These are phyloP conservation scores for Taxillus chinensis DNA, from an alignment of 164 flowering plant species.

Conservation along the genomic window DNA sequence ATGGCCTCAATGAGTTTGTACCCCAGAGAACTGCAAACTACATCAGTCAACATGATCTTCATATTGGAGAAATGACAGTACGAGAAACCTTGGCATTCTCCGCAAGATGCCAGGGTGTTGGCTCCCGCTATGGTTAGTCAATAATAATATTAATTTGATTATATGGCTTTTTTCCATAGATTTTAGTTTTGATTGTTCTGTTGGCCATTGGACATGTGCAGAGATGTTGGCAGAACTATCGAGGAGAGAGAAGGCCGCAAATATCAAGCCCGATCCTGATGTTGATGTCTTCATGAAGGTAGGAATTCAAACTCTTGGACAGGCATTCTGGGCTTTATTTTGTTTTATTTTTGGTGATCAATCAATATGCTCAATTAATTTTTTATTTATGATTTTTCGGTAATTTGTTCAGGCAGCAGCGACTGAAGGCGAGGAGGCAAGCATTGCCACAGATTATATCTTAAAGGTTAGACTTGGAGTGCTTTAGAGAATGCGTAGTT, in stretches of 20 bases:
- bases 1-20: slow-evolving; percentile 56
- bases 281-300: slow-evolving; percentile 77
- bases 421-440: slow-evolving; percentile 33
- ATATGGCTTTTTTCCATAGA: not conserved
- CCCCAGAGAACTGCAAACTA: slow-evolving; percentile 17
- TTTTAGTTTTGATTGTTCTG: not conserved
- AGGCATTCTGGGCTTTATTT: too few relatives aligned
- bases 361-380: too few relatives aligned
- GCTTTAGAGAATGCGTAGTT: too few relatives aligned
- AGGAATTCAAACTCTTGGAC: not conserved
- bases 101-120: slow-evolving; percentile 60
- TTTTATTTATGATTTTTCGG: too few relatives aligned
- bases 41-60: slow-evolving; percentile 57
- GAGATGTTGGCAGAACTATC: slow-evolving; percentile 62
- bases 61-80: slow-evolving; percentile 55
- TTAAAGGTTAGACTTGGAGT: slow-evolving; percentile 21
- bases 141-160: not conserved
- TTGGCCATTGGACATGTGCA: slow-evolving; percentile 14
- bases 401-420: slow-evolving; percentile 23
- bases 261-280: slow-evolving; percentile 61
- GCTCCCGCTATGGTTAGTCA: slow-evolving; percentile 40
- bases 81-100: slow-evolving; percentile 51
- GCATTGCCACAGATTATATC: slow-evolving; percentile 33
- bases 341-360: too few relatives aligned
- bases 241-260: slow-evolving; percentile 60